Evolutionary conservation across 495 filamentous ascomycete species (phyloP), one percentile per base, ranked within the genome.

Genomic region (Penicillium paxilli): DNA sequence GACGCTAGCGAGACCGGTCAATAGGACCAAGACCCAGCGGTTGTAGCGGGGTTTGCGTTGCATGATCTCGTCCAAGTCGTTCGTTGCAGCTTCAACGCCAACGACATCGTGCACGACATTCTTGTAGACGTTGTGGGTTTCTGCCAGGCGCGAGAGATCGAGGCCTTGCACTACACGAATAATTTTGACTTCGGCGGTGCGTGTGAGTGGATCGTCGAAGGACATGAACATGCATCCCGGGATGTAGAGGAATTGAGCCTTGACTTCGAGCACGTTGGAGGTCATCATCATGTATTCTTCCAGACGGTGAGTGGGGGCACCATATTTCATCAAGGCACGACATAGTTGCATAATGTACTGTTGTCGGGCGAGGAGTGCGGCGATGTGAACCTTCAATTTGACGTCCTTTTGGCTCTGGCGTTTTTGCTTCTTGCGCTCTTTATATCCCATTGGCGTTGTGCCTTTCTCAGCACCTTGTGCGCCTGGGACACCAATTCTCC

Each of bases 191-290:
- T 96, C 92, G 8, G 91, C 88, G 0, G 92, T 96, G 63, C 93
- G 90, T 1, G 89, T 93, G 16, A 84, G 76, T 12, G 83, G 80
- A 71, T 96, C 92, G 59, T 95, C 92, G 63, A 96, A 96, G 4
- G 89, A 90, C 62, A 95, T 87, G 59, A 96, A 88, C 92, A 96
- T 96, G 60, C 88, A 93, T 16, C 89, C 90, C 0, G 92, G 92
- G 10, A 96, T 83, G 67, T 96, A 96, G 33, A 96, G 70, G 66
- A 92, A 96, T 52, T 96, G 91, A 30, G 83, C 89, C 51, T 96
- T 88, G 44, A 96, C 89, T 62, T 91, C 87, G 23, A 96, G 80
- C 12, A 93, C 89, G 5, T 88, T 80, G 20, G 92, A 86, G 7
- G 89, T 89, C 90, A 91, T 94, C 49, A 79, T 83, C 86, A 96